Base-by-base conservation (phyloP, 495 filamentous ascomycete species). In the Penicillium coffeae region DNA sequence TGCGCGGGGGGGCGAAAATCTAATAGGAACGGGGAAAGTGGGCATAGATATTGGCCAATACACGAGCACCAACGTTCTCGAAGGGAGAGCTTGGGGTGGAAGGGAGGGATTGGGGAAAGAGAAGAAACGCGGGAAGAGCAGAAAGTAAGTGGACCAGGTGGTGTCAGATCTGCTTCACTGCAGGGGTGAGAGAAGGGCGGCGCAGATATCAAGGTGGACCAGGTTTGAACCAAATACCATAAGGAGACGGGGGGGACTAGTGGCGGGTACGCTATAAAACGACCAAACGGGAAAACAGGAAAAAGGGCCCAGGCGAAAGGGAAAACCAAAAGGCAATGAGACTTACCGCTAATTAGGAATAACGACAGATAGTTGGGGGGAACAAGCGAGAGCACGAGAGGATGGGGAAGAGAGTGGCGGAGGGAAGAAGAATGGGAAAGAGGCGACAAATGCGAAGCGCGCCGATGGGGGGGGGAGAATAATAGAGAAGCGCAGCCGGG, bases 161-260 rank as follows among this genome's bases (percentile, higher is more conserved):
- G 53, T 61, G 58, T 56, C 61, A 58, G 56, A 60, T 60, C 54
- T 47, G 54, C 56, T 54, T 49, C 50, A 58, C 56, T 57, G 62
- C 62, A 65, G 56, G 62, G 62, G 62, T 59, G 51, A 50, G 33
- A 47, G 46, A 42, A 47, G 36, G 44, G 8, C 34, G 18, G 54
- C 36, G 35, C 43, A 53, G 51, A 59, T 62, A 56, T 62, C 56
- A 56, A 59, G 59, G 51, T 53, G 47, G 51, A 48, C 38, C 38
- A 42, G 19, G 21, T 13, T 45, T 32, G 25, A 25, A 15, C 44
- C 44, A 38, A 48, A 32, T 48, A n/a, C 45, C 56, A 48, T 45
- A 47, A 47, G 40, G 45, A 44, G 52, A 33, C 8, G 9, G 14
- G 19, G 9, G 38, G 38, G 38, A 40, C 38, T 30, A 30, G 25